Conservation (phyloP, 2,329 filamentous ascomycete genomes). For the Cladosporium halotolerans region DNA sequence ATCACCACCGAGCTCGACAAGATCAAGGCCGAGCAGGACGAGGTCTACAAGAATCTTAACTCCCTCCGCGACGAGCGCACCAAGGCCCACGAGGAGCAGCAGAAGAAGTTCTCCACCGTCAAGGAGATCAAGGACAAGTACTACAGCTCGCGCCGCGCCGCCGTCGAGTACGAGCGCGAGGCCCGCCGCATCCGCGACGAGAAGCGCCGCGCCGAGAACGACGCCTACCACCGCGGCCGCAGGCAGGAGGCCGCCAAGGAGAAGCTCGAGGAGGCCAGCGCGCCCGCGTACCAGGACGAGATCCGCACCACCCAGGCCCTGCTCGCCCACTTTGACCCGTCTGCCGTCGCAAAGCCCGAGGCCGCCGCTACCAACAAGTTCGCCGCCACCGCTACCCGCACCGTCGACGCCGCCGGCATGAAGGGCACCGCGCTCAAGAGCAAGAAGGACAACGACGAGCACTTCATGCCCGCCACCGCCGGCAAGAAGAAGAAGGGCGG, state of each 20-base stretch:
- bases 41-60: constrained; percentile 82
- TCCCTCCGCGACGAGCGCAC: constrained; percentile 77
- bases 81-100: constrained; percentile 76
- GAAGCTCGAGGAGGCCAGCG: constrained; percentile 72
- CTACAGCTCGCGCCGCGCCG: constrained; percentile 76
- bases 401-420: constrained; percentile 73
- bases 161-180: constrained; percentile 75
- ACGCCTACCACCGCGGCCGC: constrained; percentile 63
- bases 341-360: constrained; percentile 57
- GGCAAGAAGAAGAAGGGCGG: constrained; percentile 78
- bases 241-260: constrained; percentile 70
- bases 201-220: constrained; percentile 73
- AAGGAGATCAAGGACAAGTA: constrained; percentile 87
- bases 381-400: constrained; percentile 71
- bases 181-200: constrained; percentile 69
- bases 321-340: constrained; percentile 85
- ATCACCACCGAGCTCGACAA: constrained; percentile 82
- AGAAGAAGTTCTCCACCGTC: constrained; percentile 75
- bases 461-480: constrained; percentile 70
- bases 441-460: constrained; percentile 75
- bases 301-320: constrained; percentile 83
- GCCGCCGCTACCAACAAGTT: constrained; percentile 59
- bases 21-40: constrained; percentile 89
- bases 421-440: constrained; percentile 78
- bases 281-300: constrained; percentile 86